Percentiles rank a stretch among this genome's conserved stretches.
These are phyloP conservation scores for Blastomyces gilchristii DNA, from an alignment of 2,329 filamentous ascomycete genomes.

Conservation along the genomic window DNA sequence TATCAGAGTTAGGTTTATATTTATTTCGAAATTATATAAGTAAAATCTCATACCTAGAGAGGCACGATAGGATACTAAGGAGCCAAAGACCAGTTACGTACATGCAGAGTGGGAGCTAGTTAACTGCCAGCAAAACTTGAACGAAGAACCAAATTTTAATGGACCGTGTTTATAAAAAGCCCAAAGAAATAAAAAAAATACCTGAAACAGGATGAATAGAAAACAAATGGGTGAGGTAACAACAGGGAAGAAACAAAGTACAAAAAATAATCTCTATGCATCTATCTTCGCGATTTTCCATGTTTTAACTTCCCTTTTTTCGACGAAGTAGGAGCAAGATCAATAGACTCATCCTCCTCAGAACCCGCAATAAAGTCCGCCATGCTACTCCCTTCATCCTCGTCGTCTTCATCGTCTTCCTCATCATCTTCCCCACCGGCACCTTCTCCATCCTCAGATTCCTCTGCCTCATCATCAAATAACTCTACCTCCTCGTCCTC, in stretches of 20 bases:
- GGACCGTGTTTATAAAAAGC: neutral
- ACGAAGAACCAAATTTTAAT: constrained; percentile 1
- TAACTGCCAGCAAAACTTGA: neutral
- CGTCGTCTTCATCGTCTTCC: constrained; percentile 51
- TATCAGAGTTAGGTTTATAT: neutral
- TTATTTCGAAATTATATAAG: neutral
- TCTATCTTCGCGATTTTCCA: constrained; percentile 16
- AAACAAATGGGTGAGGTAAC: constrained; percentile 2
- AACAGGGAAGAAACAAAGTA: constrained; percentile 16
- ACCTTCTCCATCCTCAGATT: constrained; percentile 33
- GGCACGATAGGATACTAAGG: neutral
- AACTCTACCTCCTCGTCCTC: constrained; percentile 36
- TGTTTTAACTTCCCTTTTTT: constrained; percentile 31
- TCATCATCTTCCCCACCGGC: constrained; percentile 41
- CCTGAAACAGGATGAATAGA: neutral
- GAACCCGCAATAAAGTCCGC: constrained; percentile 40
- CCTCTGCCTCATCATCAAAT: constrained; percentile 37
- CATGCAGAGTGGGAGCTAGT: neutral
- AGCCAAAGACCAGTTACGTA: neutral
- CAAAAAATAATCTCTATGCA: constrained; percentile 7
- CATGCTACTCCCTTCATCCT: constrained; percentile 47
- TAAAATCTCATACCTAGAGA: neutral
- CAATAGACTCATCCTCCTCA: constrained; percentile 32
- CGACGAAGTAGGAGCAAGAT: constrained; percentile 23
- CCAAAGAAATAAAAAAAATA: constrained; percentile 7